phyloP scores from a whole-genome alignment of 257 asterid genomes.

The Fraxinus quadrangulata region DNA sequence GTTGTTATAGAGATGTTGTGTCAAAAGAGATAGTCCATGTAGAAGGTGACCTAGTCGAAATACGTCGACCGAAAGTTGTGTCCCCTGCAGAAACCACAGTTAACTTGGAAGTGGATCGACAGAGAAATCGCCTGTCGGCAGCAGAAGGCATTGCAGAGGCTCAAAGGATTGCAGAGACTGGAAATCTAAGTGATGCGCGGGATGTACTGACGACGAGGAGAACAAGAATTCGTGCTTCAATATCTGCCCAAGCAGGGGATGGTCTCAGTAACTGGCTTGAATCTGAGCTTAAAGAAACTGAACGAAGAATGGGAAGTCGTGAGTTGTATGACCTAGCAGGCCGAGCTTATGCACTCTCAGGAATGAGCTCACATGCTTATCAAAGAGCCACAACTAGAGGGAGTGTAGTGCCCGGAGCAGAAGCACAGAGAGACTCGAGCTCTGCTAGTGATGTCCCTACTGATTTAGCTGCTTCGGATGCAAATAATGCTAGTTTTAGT shows the following conservation, averaged over 20 bases:
- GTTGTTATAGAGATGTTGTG: constrained; percentile 32
- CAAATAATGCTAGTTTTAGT: not conserved
- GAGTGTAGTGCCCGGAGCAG: not conserved
- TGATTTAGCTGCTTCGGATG: not conserved
- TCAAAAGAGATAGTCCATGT: constrained; percentile 25
- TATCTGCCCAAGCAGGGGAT: constrained; percentile 40
- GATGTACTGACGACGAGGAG: constrained; percentile 26
- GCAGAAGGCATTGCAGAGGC: constrained; percentile 48
- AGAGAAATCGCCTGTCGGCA: constrained; percentile 36
- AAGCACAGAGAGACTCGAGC: not conserved
- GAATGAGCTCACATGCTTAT: constrained; percentile 36
- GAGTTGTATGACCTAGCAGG: constrained; percentile 35
- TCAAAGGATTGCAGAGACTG: constrained; percentile 40
- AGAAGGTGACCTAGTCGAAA: constrained; percentile 32
- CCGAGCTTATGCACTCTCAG: constrained; percentile 42
- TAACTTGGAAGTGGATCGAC: constrained; percentile 47
- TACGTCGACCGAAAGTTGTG: constrained; percentile 31
- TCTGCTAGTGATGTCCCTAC: not conserved
- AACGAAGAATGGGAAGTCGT: constrained; percentile 37
- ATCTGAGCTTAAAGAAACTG: constrained; percentile 38
- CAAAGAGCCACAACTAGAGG: constrained; percentile 47
- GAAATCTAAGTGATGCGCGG: constrained; percentile 39
- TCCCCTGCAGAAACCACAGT: constrained; percentile 23
- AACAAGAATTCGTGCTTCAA: constrained; percentile 23
- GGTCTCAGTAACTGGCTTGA: constrained; percentile 33